Evolutionary conservation across 2,329 filamentous ascomycete species (phyloP), one percentile per base, ranked within the genome.

Genomic region (Exophiala viscosa): DNA sequence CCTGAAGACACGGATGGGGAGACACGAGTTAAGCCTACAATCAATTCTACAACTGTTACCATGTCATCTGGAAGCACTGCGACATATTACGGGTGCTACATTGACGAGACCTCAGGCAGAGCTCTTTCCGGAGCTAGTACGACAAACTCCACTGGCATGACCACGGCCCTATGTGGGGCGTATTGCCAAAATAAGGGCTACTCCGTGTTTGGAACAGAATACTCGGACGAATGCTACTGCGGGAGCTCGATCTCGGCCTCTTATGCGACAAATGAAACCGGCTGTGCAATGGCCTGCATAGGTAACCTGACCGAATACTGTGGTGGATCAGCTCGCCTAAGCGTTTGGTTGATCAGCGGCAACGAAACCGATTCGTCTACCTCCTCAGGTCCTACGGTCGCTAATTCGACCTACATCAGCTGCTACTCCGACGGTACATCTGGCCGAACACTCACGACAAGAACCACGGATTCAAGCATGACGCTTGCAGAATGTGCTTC

Each of bases 71-170:
- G 42, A n/a, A 23, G 23, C 33, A 38, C 33, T 9, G 54, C 54
- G 9, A 23, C 20, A 5, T 59, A 59, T 18, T 15, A 45, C 11
- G 75, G 74, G 43, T 78, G 76, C 65, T 77, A 69, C 66, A 48
- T 58, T 10, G 68, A 71, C 59, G 69, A 71, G 50, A 49, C 57
- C 3, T 51, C 38, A 34, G 50, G 34, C 4, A 73, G 75, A 18
- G 63, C 69, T 28, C 32, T 57, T 6, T 20, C 50, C 7, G n/a
- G 66, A 3, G 48, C 44, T 6, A 51, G 65, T 52, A 74, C 79
- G 64, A 67, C 75, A 14, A 78, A 83, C 52, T 70, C 73, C 58
- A 61, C 67, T 7, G 39, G 28, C 2, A 46, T 53, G 43, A 54
- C 31, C 14, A 53, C 58, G 13, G 58, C 60, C 45, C 45, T 50